Percentiles rank a stretch among this genome's conserved stretches.
These are phyloP conservation scores for Gliomastix tumulicola DNA, from an alignment of 2,329 filamentous ascomycete genomes.

Conservation along the genomic window DNA sequence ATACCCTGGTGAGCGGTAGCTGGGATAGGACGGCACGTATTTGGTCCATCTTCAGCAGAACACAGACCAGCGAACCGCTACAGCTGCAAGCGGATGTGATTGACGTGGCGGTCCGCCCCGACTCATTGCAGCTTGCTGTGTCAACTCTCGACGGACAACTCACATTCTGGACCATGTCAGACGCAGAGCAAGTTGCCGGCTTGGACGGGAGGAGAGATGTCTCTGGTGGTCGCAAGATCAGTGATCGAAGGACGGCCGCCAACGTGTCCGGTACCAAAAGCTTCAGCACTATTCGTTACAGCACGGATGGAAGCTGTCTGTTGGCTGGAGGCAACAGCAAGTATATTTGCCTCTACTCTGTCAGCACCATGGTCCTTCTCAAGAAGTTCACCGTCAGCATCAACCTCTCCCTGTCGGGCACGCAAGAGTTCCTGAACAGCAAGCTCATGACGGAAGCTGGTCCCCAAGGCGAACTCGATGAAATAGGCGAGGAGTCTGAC, in stretches of 20 bases:
- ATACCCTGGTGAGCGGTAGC: slow-evolving; percentile 79
- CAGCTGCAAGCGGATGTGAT: slow-evolving; percentile 89
- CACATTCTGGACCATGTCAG: slow-evolving; percentile 88
- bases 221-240: slow-evolving; percentile 82
- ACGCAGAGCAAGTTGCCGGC: slow-evolving; percentile 78
- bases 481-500: slow-evolving; percentile 82
- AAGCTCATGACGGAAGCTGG: slow-evolving; percentile 86
- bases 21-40: slow-evolving; percentile 96
- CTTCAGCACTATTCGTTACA: slow-evolving; percentile 84
- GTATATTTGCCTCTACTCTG: slow-evolving; percentile 97
- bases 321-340: slow-evolving; percentile 95
- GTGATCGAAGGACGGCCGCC: slow-evolving; percentile 83
- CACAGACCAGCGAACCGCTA: slow-evolving; percentile 89
- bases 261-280: slow-evolving; percentile 86
- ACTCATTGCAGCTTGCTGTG: slow-evolving; percentile 84
- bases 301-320: slow-evolving; percentile 83
- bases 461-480: slow-evolving; percentile 76
- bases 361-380: slow-evolving; percentile 80
- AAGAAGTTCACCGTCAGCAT: slow-evolving; percentile 95
- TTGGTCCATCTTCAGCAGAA: slow-evolving; percentile 91
- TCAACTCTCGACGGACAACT: slow-evolving; percentile 91
- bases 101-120: slow-evolving; percentile 78
- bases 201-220: slow-evolving; percentile 88
- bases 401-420: slow-evolving; percentile 92
- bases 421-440: slow-evolving; percentile 95